Evolutionary conservation across 2,329 filamentous ascomycete genomes (phyloP), one percentile per base, ranked within the genome.

Genomic region (Neonectria punicea): DNA sequence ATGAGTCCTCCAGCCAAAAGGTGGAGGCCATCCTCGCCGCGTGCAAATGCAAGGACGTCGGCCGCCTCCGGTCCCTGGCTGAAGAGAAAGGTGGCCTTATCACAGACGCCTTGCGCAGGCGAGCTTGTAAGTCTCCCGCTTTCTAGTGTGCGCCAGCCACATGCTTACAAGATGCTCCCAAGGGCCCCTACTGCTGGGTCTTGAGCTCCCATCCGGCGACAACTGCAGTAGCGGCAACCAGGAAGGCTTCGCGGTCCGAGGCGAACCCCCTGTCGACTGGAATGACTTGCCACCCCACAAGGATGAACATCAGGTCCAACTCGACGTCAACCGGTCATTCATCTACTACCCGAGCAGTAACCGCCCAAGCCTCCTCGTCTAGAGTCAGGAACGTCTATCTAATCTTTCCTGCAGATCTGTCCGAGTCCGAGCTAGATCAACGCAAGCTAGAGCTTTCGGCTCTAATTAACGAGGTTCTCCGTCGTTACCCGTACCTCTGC

Each of bases 291-390:
- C 91, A 32, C 85, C 80, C n/a, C 96, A 99, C 80, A 83, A 82
- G 36, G 96, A 99, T 74, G 96, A 99, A 79, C 90, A 92, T 54
- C 96, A 99, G 80, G 94, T 99, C 43, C 87, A 90, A 75, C 86
- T 98, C 53, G 96, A 99, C 77, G 96, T 99, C 61, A 89, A 98
- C 80, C 88, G 96, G 61, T 94, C 96, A n/a, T 99, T 99, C 80
- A 92, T 98, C 66, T 97, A 98, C 82, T 99, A 99, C 78, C 96
- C 96, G 13, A 86, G 88, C 67, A 88, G 94, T 96, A 84, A 47
- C 60, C 56, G 14, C 16, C 7, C 32, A 32, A 25, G 18, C 13
- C n/a, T 13, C 28, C n/a, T 20, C 20, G 13, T 51, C 9, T 16
- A 20, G 4, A 20, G 13, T 3, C 2, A 53, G 13, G 11, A 32